These are phyloP conservation scores for Dryas octopetala DNA, from an alignment of 306 rosid genomes.

Conservation along the genomic window DNA sequence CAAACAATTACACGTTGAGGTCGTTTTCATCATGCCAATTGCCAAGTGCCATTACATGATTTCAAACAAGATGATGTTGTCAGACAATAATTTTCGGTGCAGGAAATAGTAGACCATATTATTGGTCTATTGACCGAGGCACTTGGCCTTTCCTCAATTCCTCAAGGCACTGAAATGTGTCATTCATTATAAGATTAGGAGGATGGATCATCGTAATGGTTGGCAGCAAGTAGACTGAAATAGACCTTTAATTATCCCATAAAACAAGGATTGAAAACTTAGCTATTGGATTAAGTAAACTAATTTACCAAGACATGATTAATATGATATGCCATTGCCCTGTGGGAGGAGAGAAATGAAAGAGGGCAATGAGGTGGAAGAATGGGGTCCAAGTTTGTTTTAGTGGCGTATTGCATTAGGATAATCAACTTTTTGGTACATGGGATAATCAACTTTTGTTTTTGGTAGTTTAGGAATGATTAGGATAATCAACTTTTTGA, in stretches of 20 bases:
- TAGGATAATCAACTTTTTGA: neutral
- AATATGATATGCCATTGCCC: neutral
- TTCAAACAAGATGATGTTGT: conserved; percentile 11
- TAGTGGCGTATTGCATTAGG: conserved; percentile 7
- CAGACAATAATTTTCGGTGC: neutral
- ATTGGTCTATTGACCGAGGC: conserved; percentile 18
- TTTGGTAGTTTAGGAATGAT: neutral
- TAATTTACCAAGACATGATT: neutral
- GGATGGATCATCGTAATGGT: neutral
- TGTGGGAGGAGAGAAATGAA: neutral
- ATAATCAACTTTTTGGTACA: neutral
- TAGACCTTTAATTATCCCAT: neutral
- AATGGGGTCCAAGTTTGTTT: conserved; percentile 2
- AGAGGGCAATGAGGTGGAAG: conserved; percentile 1
- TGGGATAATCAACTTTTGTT: neutral
- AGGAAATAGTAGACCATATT: neutral
- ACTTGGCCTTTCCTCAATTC: neutral
- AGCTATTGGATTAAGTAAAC: neutral
- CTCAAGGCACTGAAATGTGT: neutral
- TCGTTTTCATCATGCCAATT: conserved; percentile 25
- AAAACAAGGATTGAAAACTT: neutral
- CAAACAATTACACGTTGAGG: conserved; percentile 12
- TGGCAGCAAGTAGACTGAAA: neutral
- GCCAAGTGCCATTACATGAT: conserved; percentile 10
- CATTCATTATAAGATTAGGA: neutral